These are phyloP conservation scores for Coprinopsis cinerea DNA, from an alignment of 768 basidiomycete genomes.

Conservation along the genomic window DNA sequence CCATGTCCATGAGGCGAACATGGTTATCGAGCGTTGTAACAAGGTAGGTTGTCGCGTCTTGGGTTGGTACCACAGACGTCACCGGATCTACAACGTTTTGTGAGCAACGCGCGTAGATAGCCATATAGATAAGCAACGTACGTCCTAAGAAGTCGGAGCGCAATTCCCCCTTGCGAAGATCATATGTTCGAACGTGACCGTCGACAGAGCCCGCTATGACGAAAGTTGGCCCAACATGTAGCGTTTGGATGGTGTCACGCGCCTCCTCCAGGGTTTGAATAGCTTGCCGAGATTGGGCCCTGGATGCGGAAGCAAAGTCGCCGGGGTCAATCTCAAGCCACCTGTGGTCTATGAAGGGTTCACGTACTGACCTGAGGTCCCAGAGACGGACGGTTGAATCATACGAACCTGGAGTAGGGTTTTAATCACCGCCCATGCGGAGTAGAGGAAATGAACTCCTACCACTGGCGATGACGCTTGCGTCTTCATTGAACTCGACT, in stretches of 20 bases:
- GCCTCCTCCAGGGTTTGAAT: constrained; percentile 92
- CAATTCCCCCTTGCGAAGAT: constrained; percentile 88
- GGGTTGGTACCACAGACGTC: constrained; percentile 73
- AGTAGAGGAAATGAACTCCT: constrained; percentile 16
- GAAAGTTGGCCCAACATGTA: constrained; percentile 60
- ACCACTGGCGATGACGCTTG: constrained; percentile 87
- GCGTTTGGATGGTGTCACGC: constrained; percentile 76
- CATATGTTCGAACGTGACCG: constrained; percentile 88
- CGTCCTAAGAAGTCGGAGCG: constrained; percentile 87
- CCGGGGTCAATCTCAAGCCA: too few species aligned
- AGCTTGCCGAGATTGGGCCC: constrained; percentile 72
- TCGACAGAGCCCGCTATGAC: constrained; percentile 86
- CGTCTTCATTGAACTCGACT: constrained; percentile 87
- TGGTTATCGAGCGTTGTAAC: constrained; percentile 81
- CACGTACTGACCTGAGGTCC: constrained; percentile 70
- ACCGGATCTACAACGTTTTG: constrained; percentile 62
- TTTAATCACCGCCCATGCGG: constrained; percentile 1
- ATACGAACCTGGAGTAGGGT: constrained; percentile 64
- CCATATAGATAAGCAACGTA: constrained; percentile 33
- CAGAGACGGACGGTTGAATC: constrained; percentile 88
- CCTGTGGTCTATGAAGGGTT: too few species aligned
- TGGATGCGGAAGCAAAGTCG: constrained; percentile 24
- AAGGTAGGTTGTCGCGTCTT: constrained; percentile 75
- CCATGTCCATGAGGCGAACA: constrained; percentile 79
- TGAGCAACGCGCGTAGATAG: constrained; percentile 7